Conservation (phyloP, 2,329 filamentous ascomycete genomes). For the Exophiala xenobiotica region DNA sequence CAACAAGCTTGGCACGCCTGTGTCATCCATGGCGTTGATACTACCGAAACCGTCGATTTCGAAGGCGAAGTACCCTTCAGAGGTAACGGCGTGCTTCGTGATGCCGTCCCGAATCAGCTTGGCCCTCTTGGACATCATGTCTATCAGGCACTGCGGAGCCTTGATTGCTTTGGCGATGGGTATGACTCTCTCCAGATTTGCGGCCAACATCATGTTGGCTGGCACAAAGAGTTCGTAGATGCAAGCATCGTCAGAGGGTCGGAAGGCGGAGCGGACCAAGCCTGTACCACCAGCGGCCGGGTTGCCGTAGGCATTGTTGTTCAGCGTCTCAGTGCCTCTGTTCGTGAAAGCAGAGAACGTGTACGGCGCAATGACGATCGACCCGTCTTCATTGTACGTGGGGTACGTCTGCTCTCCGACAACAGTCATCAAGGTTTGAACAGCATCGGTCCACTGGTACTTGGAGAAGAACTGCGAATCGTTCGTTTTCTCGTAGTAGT, state of each 20-base stretch:
- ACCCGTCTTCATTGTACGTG: not conserved
- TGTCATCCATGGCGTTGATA: slow-evolving; percentile 62
- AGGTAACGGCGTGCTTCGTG: slow-evolving; percentile 73
- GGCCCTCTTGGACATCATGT: no score
- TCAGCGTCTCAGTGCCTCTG: no score
- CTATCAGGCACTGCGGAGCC: not conserved
- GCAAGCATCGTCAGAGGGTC: slow-evolving; percentile 90
- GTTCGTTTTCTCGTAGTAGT: slow-evolving; percentile 38
- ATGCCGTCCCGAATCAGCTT: slow-evolving; percentile 39
- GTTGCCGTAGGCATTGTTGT: slow-evolving; percentile 97
- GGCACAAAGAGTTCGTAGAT: slow-evolving; percentile 93
- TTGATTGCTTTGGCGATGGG: not conserved
- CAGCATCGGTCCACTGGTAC: not conserved
- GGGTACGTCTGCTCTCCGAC: not conserved
- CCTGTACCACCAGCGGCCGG: slow-evolving; percentile 81
- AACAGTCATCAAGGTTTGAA: not conserved
- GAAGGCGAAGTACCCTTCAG: slow-evolving; percentile 60
- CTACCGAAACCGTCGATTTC: slow-evolving; percentile 65
- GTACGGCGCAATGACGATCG: slow-evolving; percentile 50
- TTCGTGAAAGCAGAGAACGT: no score
- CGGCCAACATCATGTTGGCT: slow-evolving; percentile 56
- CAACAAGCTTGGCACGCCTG: slow-evolving; percentile 61
- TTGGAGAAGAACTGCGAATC: not conserved
- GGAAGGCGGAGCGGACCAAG: slow-evolving; percentile 84
- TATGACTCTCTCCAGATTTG: not conserved